Conservation (phyloP, 2,329 filamentous ascomycete genomes). For the Fusarium camptoceras region DNA sequence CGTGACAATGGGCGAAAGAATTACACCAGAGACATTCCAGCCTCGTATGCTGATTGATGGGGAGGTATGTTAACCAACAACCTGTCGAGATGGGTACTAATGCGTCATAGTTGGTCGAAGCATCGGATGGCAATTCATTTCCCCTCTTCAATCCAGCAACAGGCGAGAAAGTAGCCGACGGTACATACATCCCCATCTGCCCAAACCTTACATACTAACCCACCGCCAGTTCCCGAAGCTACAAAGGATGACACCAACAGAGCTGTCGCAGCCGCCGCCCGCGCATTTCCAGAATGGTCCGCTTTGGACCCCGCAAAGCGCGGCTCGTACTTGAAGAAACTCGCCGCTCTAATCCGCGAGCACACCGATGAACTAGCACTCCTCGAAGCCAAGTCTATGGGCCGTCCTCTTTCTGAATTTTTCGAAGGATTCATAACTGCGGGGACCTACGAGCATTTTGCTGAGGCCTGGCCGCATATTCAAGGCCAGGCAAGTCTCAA, state of each 20-base stretch:
- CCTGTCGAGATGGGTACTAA: not conserved
- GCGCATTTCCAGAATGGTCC: slow-evolving; percentile 61
- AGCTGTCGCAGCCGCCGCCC: slow-evolving; percentile 61
- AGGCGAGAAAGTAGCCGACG: slow-evolving; percentile 28
- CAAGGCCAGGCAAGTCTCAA: slow-evolving; percentile 61
- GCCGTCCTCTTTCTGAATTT: slow-evolving; percentile 30
- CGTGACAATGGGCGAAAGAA: not conserved
- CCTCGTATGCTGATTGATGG: slow-evolving; percentile 35
- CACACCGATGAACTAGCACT: slow-evolving; percentile 57
- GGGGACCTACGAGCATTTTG: slow-evolving; percentile 55
- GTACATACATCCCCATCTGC: not conserved
- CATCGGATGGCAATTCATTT: slow-evolving; percentile 35
- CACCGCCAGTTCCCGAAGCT: slow-evolving; percentile 52
- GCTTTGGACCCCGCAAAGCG: slow-evolving; percentile 54
- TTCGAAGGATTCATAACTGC: slow-evolving; percentile 55
- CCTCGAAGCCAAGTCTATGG: slow-evolving; percentile 37
- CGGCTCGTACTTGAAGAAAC: slow-evolving; percentile 57
- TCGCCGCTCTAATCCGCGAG: slow-evolving; percentile 58
- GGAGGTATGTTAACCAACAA: slow-evolving; percentile 4
- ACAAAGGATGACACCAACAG: slow-evolving; percentile 60
- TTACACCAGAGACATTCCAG: slow-evolving; percentile 1
- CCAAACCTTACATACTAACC: not conserved
- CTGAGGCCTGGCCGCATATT: slow-evolving; percentile 55
- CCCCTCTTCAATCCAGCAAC: slow-evolving; percentile 37
- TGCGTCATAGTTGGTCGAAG: slow-evolving; percentile 25